These are phyloP conservation scores for Kodamaea leandrae DNA, from an alignment of 805 yeast species.

Conservation along the genomic window DNA sequence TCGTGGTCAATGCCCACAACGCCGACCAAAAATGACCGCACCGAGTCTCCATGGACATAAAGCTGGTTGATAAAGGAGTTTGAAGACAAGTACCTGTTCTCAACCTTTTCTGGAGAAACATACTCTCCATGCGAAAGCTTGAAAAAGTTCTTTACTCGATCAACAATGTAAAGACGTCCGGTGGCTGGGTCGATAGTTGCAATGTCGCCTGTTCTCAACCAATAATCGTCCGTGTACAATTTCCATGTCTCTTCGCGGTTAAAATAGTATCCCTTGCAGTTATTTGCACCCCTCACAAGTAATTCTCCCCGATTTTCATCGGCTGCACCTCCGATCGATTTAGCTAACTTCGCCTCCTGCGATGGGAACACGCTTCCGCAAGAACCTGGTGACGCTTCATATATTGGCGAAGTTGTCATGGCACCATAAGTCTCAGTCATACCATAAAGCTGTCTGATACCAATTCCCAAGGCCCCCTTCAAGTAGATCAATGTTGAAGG, in stretches of 20 bases:
- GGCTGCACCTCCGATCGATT: constrained; percentile 19
- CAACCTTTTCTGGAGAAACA: constrained; percentile 42
- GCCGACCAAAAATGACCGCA: constrained; percentile 28
- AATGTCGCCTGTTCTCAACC: constrained; percentile 60
- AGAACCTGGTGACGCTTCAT: constrained; percentile 24
- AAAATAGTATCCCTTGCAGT: constrained; percentile 50
- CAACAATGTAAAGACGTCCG: constrained; percentile 47
- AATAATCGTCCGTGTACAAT: constrained; percentile 46
- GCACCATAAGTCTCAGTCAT: constrained; percentile 27
- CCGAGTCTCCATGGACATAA: constrained; percentile 34
- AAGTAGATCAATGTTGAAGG: constrained; percentile 23
- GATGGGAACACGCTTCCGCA: constrained; percentile 22
- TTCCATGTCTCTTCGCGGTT: constrained; percentile 48
- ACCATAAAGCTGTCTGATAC: constrained; percentile 60
- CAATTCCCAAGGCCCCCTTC: constrained; percentile 29
- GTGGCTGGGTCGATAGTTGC: constrained; percentile 24
- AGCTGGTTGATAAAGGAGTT: constrained; percentile 29
- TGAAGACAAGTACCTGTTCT: constrained; percentile 30
- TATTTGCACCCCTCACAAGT: constrained; percentile 54
- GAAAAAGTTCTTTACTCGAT: constrained; percentile 46
- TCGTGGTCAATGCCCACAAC: constrained; percentile 27
- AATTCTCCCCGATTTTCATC: constrained; percentile 47
- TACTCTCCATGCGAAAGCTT: constrained; percentile 45
- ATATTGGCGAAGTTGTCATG: constrained; percentile 15
- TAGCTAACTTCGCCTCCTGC: constrained; percentile 20